A percentile compares a stretch with the other conserved stretches of the same genome.
Conservation (phyloP, 345 rosid species). For the Linum tenue region DNA sequence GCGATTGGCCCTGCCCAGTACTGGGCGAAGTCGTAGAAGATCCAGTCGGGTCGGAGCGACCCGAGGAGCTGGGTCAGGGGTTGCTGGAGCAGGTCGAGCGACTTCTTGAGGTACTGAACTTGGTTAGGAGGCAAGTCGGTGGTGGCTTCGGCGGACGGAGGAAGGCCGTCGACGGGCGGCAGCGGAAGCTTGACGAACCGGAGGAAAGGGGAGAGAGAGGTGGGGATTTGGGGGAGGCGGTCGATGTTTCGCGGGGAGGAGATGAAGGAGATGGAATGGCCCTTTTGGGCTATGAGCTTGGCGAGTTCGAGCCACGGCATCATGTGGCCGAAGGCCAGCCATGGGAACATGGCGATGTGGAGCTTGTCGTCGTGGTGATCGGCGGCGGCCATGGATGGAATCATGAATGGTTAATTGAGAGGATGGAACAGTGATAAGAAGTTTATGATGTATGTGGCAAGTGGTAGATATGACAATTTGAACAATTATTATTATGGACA, state of each 20-base stretch:
- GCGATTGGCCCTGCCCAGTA: background rate
- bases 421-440: too few species aligned
- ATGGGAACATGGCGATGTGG: conserved; percentile 16
- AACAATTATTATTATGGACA: too few species aligned
- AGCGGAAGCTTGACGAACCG: conserved; percentile 4
- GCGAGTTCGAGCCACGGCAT: conserved; percentile 14
- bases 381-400: too few species aligned
- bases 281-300: conserved; percentile 11
- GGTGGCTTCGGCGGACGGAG: conserved; percentile 12
- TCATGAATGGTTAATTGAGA: too few species aligned
- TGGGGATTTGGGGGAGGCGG: conserved; percentile 12
- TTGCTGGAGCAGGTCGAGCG: conserved; percentile 3
- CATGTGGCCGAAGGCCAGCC: conserved; percentile 21
- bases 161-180: conserved; percentile 1
- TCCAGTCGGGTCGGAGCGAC: background rate
- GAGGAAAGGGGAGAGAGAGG: background rate
- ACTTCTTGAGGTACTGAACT: conserved; percentile 9
- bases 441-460: too few species aligned
- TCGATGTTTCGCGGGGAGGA: conserved; percentile 16
- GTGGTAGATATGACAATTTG: too few species aligned
- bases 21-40: conserved; percentile 8
- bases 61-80: background rate
- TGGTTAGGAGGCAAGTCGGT: background rate
- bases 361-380: background rate
- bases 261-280: conserved; percentile 15